Base-by-base conservation (phyloP, 306 rosid genomes). In the Vigna nakashimae region DNA sequence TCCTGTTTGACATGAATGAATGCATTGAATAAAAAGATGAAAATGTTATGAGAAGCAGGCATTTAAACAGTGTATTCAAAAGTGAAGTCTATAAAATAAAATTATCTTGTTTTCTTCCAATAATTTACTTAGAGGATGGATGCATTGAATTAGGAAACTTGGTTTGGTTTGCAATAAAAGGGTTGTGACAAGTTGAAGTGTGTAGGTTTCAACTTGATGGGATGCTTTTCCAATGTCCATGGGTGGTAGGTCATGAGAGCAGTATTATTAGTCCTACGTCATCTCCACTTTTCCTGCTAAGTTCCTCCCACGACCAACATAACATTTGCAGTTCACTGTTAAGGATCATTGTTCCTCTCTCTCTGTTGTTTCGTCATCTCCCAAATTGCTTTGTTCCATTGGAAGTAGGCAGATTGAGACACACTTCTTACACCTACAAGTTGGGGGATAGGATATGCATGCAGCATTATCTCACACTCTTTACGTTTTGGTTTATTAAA, bases 341-440 rank as follows among this genome's bases (percentile, higher is more conserved):
- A 12, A 57, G 46, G 40, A 36, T 36, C 40, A 36, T 0, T 32
- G 6, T 32, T 32, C 34, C 53, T 53, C 48, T 80, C 16, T 48
- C n/a, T 50, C 43, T 75, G 64, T 81, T 70, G 78, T 82, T 76
- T 76, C 69, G 69, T 76, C 78, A 76, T 76, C 18, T 9, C 60
- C 67, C 74, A 76, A 30, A 59, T 69, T 70, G 30, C 53, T 76
- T 50, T 76, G 78, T 64, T 82, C 68, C 74, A 43, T 42, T 69
- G 46, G 45, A 69, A 52, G 46, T 70, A 2, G 34, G 52, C 77
- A 73, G 56, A 13, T 18, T 17, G 8, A 59, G 69, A 17, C 81
- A 40, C 0, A 48, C 62, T 34, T 50, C 43, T 13, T 60, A n/a
- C 36, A 17, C 34, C 51, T 2, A 62, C 18, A 51, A 38, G 14